Conservation (phyloP, 768 basidiomycete species). For the Strobilomyces confusus region DNA sequence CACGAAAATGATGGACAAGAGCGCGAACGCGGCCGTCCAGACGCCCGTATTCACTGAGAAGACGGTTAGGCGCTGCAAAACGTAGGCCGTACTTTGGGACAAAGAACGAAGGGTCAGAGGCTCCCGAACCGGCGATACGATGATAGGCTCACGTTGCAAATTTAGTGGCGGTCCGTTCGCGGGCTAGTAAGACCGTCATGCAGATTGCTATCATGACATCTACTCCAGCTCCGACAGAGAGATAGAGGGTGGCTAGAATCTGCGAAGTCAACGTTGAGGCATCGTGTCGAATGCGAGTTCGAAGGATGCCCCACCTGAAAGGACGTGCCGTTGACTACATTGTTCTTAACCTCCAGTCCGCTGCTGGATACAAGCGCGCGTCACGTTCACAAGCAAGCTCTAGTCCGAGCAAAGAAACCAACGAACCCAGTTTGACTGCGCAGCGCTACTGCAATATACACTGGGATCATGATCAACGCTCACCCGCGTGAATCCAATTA, state of each 20-base stretch:
- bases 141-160: background rate
- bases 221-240: background rate
- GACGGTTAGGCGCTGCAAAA: background rate
- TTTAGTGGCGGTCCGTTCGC: background rate
- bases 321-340: no score
- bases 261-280: background rate
- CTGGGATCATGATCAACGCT: background rate
- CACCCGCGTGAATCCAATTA: background rate
- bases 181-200: slow-evolving; percentile 1
- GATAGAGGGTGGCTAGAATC: background rate
- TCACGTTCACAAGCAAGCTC: no score
- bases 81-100: background rate
- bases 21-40: background rate
- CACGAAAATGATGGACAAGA: background rate
- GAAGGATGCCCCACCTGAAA: background rate
- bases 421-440: no score
- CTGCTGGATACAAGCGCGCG: no score
- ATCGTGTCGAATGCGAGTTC: background rate
- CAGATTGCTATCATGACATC: slow-evolving; percentile 6
- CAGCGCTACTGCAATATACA: background rate
- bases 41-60: background rate
- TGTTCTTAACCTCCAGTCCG: no score
- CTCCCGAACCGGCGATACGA: no score
- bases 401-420: no score
- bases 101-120: background rate